phyloP scores from a whole-genome alignment of 2,329 filamentous ascomycete genomes.

The Ceratocystis lukuohia region DNA sequence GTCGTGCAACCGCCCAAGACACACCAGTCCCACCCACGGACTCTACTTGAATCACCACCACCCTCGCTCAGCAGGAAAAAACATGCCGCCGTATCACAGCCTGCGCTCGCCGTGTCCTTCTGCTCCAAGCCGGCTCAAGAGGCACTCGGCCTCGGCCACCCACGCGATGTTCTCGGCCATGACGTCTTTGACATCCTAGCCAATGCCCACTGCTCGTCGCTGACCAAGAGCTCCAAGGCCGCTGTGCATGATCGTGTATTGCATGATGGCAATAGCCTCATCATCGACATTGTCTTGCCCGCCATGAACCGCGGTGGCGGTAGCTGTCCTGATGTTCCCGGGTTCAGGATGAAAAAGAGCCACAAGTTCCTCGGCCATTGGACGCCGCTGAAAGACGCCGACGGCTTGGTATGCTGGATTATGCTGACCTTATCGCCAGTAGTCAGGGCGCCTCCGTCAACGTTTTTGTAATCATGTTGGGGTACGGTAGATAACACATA shows the following conservation, averaged over 20 bases:
- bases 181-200: constrained; percentile 11
- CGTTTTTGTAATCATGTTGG: not conserved
- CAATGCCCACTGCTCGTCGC: not conserved
- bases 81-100: constrained; percentile 16
- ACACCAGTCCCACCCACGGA: constrained; percentile 14
- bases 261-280: constrained; percentile 7
- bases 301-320: not conserved
- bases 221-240: not conserved
- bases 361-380: constrained; percentile 14
- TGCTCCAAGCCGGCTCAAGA: constrained; percentile 36
- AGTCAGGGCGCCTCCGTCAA: not conserved
- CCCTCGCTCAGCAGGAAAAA: constrained; percentile 22
- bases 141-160: constrained; percentile 32
- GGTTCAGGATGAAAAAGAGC: not conserved
- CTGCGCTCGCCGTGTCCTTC: constrained; percentile 32
- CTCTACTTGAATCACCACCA: not conserved
- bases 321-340: not conserved
- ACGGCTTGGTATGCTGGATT: not conserved
- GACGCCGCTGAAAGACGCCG: constrained; percentile 17
- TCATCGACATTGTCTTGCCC: constrained; percentile 1
- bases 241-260: constrained; percentile 7
- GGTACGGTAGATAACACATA: not conserved
- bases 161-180: constrained; percentile 25
- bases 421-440: constrained; percentile 4
- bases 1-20: constrained; percentile 22